Base-by-base conservation (phyloP, 179 eudicot species). In the Patellifolia procumbens region DNA sequence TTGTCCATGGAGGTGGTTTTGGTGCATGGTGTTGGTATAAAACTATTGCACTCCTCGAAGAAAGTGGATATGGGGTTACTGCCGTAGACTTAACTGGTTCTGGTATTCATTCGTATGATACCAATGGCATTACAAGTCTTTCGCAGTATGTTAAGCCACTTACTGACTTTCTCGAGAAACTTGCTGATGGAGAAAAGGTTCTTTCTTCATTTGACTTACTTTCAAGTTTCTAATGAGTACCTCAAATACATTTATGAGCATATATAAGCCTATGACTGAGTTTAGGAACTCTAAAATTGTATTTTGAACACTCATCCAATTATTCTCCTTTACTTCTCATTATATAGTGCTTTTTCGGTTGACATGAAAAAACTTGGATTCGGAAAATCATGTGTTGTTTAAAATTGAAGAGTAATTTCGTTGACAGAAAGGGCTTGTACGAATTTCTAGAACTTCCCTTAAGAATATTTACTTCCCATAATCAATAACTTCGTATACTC, bases 21-120 rank as follows among this genome's bases (percentile, higher is more conserved):
- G 99, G 99, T 61, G 99, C 99, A 34, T 95, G 99, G 99, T 95
- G 99, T 83, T 95, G 99, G 99, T 95, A 95, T 76, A 95, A 95
- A 81, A 91, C 93, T 58, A 95, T 95, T 71, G 90, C 97, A 8
- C 88, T 95, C 15, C 79, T 95, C 4, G 93, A 95, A 85, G 97
- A 92, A 83, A 81, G 75, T 80, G 97, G 97, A 82, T 93, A 79
- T 70, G 87, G 77, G 81, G 95, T 93, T 78, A 88, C 97, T 32
- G 95, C 99, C 5, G 68, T 95, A 49, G 99, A 95, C 81, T 87
- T 95, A 82, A 87, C 89, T 81, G 99, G 97, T 71, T 91, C 97
- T 15, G 98, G 98, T 64, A 87, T 94, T 79, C 87, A 92, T 85
- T 86, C 94, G 5, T 91, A 84, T 69, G 93, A 92, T 53, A 76